phyloP scores from a whole-genome alignment of 306 rosid species.

The Glycine latifolia region DNA sequence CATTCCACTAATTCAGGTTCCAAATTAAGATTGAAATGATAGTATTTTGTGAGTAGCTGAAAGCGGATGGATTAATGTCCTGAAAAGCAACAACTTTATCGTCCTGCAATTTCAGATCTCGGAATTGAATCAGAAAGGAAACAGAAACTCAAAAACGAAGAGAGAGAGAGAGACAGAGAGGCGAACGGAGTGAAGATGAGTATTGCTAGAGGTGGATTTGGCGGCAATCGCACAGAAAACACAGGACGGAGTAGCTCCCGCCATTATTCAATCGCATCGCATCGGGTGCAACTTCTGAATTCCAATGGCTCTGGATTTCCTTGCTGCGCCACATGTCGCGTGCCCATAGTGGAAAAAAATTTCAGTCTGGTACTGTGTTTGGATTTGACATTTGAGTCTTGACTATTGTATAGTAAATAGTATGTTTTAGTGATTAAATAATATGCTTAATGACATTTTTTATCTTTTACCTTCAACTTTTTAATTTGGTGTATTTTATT shows the following conservation, averaged over 20 bases:
- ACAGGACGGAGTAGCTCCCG: constrained; percentile 57
- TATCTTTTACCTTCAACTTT: no score
- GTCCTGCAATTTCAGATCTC: constrained; percentile 55
- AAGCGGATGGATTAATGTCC: constrained; percentile 71
- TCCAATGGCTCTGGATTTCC: neutral
- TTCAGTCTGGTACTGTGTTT: no score
- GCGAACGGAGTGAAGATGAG: constrained; percentile 60
- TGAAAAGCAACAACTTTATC: constrained; percentile 66
- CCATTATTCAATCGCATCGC: constrained; percentile 49
- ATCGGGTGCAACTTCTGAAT: neutral
- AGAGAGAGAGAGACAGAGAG: constrained; percentile 39
- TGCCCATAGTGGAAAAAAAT: no score
- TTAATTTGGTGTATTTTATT: no score
- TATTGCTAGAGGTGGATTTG: constrained; percentile 45
- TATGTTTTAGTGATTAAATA: no score
- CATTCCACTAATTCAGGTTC: neutral
- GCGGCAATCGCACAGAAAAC: constrained; percentile 63
- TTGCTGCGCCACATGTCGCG: neutral
- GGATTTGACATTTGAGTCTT: no score
- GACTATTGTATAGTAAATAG: no score
- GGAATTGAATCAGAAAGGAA: constrained; percentile 26
- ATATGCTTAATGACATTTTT: no score
- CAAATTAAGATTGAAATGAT: neutral
- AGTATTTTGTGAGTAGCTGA: constrained; percentile 50
- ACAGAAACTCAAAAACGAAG: neutral